phyloP scores from a whole-genome alignment of 306 rosid species.

The Sicyos edulis region DNA sequence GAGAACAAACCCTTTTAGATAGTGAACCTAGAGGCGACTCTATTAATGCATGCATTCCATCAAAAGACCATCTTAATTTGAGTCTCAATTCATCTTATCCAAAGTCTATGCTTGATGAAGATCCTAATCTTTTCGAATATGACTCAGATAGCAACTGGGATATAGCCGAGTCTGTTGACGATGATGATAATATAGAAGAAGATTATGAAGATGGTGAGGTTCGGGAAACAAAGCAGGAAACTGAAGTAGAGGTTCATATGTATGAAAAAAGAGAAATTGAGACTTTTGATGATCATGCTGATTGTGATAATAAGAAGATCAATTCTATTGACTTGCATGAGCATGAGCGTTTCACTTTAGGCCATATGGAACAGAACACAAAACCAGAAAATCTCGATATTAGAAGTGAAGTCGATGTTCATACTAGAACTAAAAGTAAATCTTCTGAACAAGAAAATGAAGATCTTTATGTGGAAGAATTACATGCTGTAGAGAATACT shows the following conservation, averaged over 20 bases:
- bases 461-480: conserved; percentile 28
- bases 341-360: conserved; percentile 29
- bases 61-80: conserved; percentile 30
- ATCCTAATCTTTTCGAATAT: conserved; percentile 50
- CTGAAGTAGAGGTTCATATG: conserved; percentile 25
- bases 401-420: conserved; percentile 25
- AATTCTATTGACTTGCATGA: conserved; percentile 31
- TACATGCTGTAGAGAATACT: conserved; percentile 25
- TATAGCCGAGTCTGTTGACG: conserved; percentile 45
- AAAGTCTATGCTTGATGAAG: conserved; percentile 50
- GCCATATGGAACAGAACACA: conserved; percentile 28
- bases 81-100: conserved; percentile 31
- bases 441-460: conserved; percentile 21
- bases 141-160: conserved; percentile 81
- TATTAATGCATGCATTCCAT: background rate
- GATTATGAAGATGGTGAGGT: conserved; percentile 92
- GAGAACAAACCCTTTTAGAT: conserved; percentile 24
- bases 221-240: conserved; percentile 43
- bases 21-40: conserved; percentile 8
- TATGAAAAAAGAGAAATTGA: conserved; percentile 45
- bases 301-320: conserved; percentile 31
- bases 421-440: conserved; percentile 14
- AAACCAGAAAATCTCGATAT: conserved; percentile 14
- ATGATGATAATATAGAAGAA: conserved; percentile 41
- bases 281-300: conserved; percentile 27